Evolutionary conservation across 2,329 filamentous ascomycete genomes (phyloP), one percentile per base, ranked within the genome.

Genomic region (Xylaria sp.): DNA sequence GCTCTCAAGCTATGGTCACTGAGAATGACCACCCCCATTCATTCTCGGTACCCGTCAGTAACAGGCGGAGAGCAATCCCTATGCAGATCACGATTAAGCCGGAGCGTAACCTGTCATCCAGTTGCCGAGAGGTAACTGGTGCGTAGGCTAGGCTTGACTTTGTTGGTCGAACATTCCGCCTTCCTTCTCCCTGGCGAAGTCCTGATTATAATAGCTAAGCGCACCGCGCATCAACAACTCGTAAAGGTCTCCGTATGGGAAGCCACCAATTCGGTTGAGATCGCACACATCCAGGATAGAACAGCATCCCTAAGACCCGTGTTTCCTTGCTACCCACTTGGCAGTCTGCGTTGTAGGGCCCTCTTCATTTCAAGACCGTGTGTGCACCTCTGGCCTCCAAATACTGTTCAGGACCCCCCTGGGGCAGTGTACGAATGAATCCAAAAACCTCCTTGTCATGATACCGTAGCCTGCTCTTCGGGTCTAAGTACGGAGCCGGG

Each of bases 101-200:
- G 92, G 92, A 96, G 92, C 90, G 85, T 84, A 87, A 88, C 87
- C 86, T 92, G 87, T 83, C 90, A 87, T 85, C 82, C 85, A 81
- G 79, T 78, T 76, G 76, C 84, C 78, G 90, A 96, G 77, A 95
- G 89, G 84, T 79, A 72, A 72, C 76, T 79, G 86, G 85, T 89
- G 90, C 87, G 86, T 96, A 89, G 91, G 88, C 85, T 87, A 82
- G 79, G 91, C 84, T 96, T 96, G 92, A 96, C 91, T 96, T 91
- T 90, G 90, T 85, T 87, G 89, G 83, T 88, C 89, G 79, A 76
- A 94, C 90, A 93, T 83, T 55, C 49, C 13, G 53, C 5, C 50
- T 38, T 41, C 18, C 44, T 20, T 24, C 24, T 44, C 13, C 26
- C 34, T 34, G 13, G 21, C 22, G 21, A 18, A 34, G n/a, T 18